Evolutionary conservation across 2,329 filamentous ascomycete species (phyloP).

Genomic region (Ophiostoma sp.): DNA sequence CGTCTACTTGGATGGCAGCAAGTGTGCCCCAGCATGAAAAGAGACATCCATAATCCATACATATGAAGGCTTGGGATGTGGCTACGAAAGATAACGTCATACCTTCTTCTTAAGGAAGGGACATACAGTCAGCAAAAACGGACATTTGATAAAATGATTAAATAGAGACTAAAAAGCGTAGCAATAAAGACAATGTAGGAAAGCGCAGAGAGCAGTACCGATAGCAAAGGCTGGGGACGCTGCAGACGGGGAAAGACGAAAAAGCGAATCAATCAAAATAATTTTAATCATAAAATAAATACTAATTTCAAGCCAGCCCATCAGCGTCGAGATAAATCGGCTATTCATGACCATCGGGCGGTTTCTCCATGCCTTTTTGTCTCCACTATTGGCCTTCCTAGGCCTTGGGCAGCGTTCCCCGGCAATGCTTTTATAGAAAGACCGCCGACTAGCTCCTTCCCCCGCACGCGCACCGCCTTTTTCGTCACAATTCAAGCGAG

Average conservation of each 20-base stretch:
- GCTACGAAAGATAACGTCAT: background rate
- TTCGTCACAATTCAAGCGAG: background rate
- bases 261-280: background rate
- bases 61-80: background rate
- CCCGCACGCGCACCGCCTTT: slow-evolving; percentile 15
- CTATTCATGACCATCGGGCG: background rate
- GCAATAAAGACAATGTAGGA: background rate
- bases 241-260: background rate
- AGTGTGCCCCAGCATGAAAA: background rate
- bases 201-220: background rate
- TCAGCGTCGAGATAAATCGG: slow-evolving; percentile 10
- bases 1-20: no score
- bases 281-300: background rate
- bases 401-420: background rate
- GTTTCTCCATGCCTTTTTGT: background rate
- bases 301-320: background rate
- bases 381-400: background rate
- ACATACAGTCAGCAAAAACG: background rate
- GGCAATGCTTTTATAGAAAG: background rate
- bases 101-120: background rate
- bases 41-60: background rate
- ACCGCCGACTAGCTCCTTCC: background rate
- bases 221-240: background rate
- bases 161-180: background rate
- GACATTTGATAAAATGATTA: background rate